These are phyloP conservation scores for Botryotinia convoluta DNA, from an alignment of 2,329 filamentous ascomycete genomes.

Conservation along the genomic window DNA sequence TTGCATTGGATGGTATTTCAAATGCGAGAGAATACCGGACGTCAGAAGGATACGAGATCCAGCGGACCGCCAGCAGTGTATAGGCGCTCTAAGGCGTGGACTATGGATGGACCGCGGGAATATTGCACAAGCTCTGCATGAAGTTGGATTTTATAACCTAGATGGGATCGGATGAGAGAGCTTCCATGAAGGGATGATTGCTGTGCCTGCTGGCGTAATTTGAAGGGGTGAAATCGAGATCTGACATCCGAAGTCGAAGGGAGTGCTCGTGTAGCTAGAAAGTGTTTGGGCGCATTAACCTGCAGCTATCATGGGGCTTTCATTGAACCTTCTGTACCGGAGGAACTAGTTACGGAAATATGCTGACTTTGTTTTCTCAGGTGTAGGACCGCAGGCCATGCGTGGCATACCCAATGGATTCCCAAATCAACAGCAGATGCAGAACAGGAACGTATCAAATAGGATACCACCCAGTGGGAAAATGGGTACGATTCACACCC, in stretches of 20 bases:
- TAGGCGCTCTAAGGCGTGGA: background rate
- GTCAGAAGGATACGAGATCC: background rate
- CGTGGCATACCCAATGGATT: slow-evolving; percentile 61
- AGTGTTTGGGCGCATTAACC: slow-evolving; percentile 5
- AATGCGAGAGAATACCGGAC: background rate
- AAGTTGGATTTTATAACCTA: background rate
- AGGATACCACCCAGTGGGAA: slow-evolving; percentile 65
- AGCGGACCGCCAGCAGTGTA: background rate
- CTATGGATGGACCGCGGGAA: background rate
- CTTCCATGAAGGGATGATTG: background rate
- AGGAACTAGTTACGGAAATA: background rate
- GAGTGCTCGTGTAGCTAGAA: background rate
- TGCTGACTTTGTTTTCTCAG: slow-evolving; percentile 30
- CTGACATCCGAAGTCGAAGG: background rate
- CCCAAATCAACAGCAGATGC: slow-evolving; percentile 56
- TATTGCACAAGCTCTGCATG: background rate
- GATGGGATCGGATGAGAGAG: background rate
- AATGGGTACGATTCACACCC: slow-evolving; percentile 50
- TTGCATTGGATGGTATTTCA: slow-evolving; percentile 3
- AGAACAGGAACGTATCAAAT: slow-evolving; percentile 55
- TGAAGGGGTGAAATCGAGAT: background rate
- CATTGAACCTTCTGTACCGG: background rate
- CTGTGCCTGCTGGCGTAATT: background rate
- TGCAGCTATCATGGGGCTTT: background rate
- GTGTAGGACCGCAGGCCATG: slow-evolving; percentile 58